Conservation (phyloP, 2,329 filamentous ascomycete genomes). For the Xylariaceae sp. region DNA sequence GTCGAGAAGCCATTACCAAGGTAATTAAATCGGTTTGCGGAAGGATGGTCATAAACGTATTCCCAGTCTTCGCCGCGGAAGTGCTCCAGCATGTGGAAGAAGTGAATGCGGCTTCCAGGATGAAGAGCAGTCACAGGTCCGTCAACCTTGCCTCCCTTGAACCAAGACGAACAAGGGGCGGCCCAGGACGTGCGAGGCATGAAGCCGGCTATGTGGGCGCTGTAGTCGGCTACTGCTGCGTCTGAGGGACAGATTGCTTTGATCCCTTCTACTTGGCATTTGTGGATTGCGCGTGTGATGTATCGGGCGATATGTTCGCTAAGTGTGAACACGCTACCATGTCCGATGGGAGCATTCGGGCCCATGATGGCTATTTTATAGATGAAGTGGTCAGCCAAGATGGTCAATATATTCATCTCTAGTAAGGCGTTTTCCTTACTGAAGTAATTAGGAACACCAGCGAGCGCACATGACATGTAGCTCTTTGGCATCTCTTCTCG, state of each 20-base stretch:
- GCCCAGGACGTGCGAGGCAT: slow-evolving; percentile 51
- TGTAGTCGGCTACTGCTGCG: slow-evolving; percentile 46
- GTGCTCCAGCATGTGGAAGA: slow-evolving; percentile 47
- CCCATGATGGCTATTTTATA: slow-evolving; percentile 41
- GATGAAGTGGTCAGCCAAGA: slow-evolving; percentile 3
- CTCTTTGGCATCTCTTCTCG: slow-evolving; percentile 38
- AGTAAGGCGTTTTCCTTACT: slow-evolving; percentile 33
- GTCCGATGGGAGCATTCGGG: slow-evolving; percentile 46
- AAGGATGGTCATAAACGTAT: slow-evolving; percentile 38
- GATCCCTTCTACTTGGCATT: slow-evolving; percentile 47
- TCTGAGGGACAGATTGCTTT: slow-evolving; percentile 41
- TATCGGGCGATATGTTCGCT: slow-evolving; percentile 48
- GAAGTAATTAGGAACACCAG: slow-evolving; percentile 51
- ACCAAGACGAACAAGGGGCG: slow-evolving; percentile 45
- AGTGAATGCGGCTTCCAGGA: slow-evolving; percentile 46
- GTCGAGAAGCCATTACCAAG: slow-evolving; percentile 49
- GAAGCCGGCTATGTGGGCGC: slow-evolving; percentile 43
- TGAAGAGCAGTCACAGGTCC: slow-evolving; percentile 46
- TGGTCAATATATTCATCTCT: neutral
- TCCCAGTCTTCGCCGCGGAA: slow-evolving; percentile 51
- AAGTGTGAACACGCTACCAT: slow-evolving; percentile 47
- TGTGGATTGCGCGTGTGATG: slow-evolving; percentile 43
- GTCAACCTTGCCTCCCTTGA: slow-evolving; percentile 40
- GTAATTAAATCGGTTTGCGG: slow-evolving; percentile 45
- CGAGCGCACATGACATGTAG: slow-evolving; percentile 50